These are phyloP conservation scores for Butyriboletus loyo DNA, from an alignment of 768 basidiomycete genomes.

Conservation along the genomic window DNA sequence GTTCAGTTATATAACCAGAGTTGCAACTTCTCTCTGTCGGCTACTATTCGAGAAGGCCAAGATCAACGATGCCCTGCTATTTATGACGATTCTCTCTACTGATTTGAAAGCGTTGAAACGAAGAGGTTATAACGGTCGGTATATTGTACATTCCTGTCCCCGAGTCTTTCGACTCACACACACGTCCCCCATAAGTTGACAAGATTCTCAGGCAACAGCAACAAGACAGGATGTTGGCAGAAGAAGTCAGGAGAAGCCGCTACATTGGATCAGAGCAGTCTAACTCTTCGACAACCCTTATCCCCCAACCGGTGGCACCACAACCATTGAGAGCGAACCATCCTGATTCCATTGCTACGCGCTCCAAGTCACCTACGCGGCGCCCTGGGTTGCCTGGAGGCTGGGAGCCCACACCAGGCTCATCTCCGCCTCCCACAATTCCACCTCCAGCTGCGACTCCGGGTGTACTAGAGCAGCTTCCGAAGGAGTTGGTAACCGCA, in stretches of 20 bases:
- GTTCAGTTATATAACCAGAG: slow-evolving; percentile 41
- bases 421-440: slow-evolving; percentile 6
- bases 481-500: slow-evolving; percentile 1
- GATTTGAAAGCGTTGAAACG: slow-evolving; percentile 78
- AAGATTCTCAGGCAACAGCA: slow-evolving; percentile 84
- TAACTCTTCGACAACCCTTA: background rate
- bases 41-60: slow-evolving; percentile 74
- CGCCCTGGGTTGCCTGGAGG: slow-evolving; percentile 20
- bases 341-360: slow-evolving; percentile 3
- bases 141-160: background rate
- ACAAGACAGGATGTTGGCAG: slow-evolving; percentile 56
- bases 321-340: slow-evolving; percentile 6
- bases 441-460: slow-evolving; percentile 2
- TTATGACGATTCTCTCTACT: slow-evolving; percentile 93
- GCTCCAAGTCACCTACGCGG: slow-evolving; percentile 19
- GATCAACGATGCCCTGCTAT: slow-evolving; percentile 82
- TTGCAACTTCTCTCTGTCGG: slow-evolving; percentile 81
- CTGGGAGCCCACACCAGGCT: slow-evolving; percentile 18
- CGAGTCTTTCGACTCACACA: slow-evolving; percentile 9
- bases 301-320: slow-evolving; percentile 14
- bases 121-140: slow-evolving; percentile 79
- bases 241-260: slow-evolving; percentile 37
- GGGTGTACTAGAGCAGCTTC: slow-evolving; percentile 1
- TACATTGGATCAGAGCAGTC: slow-evolving; percentile 20
- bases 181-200: slow-evolving; percentile 55